Base-by-base conservation (phyloP, 306 rosid genomes). In the Cucurbita moschata region DNA sequence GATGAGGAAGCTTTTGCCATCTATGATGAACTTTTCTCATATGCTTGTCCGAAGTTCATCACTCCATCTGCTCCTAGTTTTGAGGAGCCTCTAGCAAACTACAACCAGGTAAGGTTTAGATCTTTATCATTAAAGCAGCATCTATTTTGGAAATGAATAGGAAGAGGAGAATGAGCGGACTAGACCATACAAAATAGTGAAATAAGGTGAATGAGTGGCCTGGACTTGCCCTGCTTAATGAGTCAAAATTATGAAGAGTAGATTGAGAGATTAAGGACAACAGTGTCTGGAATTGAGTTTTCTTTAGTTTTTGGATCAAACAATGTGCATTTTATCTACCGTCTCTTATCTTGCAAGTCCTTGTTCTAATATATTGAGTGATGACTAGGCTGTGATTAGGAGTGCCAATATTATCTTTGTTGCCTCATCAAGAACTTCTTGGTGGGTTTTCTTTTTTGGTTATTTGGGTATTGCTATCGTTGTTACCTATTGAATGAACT, bases 41-140 rank as follows among this genome's bases (percentile, higher is more conserved):
- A 94, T 76, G 99, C 99, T 61, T 94, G 99, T 46, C 99, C 99
- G 7, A 94, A 94, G 83, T 94, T 94, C 82, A 94, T 94, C 60
- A 94, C 97, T 55, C 97, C 99, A 10, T 91, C 99, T n/a, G 88
- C 95, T 26, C 96, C 99, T 83, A 89, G 87, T 80, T 91, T 95
- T 56, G 99, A 91, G 81, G 99, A 95, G 82, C 96, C 96, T 75
- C 84, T 89, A 49, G 90, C 87, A 74, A 95, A 95, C 77, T 95
- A 95, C 81, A 95, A 95, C 80, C 99, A 94, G 92, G 97, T 94
- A 81, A 71, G 72, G 73, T 15, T 49, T 43, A 16, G 21, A 11
- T 23, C 5, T 74, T 57, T n/a, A 26, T 37, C 47, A 35, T 35
- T 47, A 4, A 50, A 69, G 38, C 11, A 43, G 71, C 37, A 42